Conservation (phyloP, 371 early-diverging fungal genomes). For the Saksenaea vasiformis region DNA sequence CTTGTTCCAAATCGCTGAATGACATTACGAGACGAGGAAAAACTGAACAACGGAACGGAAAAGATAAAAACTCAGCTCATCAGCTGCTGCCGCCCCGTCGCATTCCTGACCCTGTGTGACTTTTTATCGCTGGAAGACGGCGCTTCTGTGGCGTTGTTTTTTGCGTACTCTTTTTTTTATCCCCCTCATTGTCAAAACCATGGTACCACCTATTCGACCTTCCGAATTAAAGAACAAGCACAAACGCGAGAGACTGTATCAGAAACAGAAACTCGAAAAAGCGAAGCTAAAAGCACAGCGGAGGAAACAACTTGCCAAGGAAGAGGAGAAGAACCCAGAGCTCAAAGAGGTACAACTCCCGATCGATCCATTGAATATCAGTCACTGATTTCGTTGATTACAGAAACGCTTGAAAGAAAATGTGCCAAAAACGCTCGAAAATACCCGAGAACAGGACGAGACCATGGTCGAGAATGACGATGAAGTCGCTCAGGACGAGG, state of each 20-base stretch:
- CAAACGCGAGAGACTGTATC: slow-evolving; percentile 77
- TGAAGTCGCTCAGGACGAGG: slow-evolving; percentile 87
- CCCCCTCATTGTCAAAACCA: not conserved
- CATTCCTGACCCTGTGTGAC: not conserved
- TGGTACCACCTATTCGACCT: slow-evolving; percentile 24
- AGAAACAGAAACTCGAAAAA: slow-evolving; percentile 72
- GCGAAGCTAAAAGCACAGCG: slow-evolving; percentile 74
- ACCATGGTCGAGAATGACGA: slow-evolving; percentile 86
- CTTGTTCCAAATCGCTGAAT: slow-evolving; percentile 61
- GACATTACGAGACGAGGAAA: slow-evolving; percentile 40
- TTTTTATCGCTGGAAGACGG: not conserved
- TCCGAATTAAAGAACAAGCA: slow-evolving; percentile 78
- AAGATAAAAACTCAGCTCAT: slow-evolving; percentile 1
- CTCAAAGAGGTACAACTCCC: slow-evolving; percentile 67
- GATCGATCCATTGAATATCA: not conserved
- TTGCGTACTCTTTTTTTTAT: not conserved
- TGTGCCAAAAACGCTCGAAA: slow-evolving; percentile 93
- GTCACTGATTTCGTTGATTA: not conserved
- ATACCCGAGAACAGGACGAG: slow-evolving; percentile 90
- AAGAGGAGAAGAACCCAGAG: slow-evolving; percentile 86
- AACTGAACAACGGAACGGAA: not conserved
- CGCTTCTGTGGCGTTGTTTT: slow-evolving; percentile 6
- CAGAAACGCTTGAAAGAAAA: slow-evolving; percentile 87
- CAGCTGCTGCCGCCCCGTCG: not conserved
- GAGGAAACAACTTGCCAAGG: slow-evolving; percentile 71